phyloP scores from a whole-genome alignment of 331 rosid genomes.

The Malus hybrid region DNA sequence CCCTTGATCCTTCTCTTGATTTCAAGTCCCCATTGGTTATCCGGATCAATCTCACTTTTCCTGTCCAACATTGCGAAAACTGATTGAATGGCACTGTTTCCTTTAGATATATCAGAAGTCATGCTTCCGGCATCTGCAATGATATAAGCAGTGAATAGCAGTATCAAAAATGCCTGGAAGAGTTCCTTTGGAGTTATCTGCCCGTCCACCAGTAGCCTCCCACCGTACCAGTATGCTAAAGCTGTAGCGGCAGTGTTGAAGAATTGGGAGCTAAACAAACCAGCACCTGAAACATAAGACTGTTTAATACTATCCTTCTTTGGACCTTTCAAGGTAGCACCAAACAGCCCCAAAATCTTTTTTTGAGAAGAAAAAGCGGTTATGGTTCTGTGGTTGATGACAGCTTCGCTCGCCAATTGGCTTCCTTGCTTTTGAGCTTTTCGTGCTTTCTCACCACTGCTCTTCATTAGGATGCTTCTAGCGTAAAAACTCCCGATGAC shows the following conservation, averaged over 20 bases:
- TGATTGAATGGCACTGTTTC: slow-evolving; percentile 68
- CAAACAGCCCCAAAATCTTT: slow-evolving; percentile 62
- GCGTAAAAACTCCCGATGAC: slow-evolving; percentile 87
- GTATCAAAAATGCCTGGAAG: slow-evolving; percentile 76
- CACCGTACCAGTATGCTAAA: slow-evolving; percentile 88
- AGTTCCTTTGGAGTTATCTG: slow-evolving; percentile 51
- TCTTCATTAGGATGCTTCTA: slow-evolving; percentile 74
- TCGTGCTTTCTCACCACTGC: slow-evolving; percentile 58
- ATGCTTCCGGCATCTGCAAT: slow-evolving; percentile 94
- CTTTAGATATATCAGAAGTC: slow-evolving; percentile 81
- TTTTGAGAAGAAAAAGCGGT: slow-evolving; percentile 84
- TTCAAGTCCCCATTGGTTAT: slow-evolving; percentile 36
- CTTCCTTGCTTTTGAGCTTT: slow-evolving; percentile 84
- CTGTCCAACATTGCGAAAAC: slow-evolving; percentile 65
- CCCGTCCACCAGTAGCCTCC: slow-evolving; percentile 43
- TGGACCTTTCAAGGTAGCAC: slow-evolving; percentile 54
- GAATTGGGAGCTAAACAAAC: slow-evolving; percentile 84
- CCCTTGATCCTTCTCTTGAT: slow-evolving; percentile 51
- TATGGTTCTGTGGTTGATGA: slow-evolving; percentile 79
- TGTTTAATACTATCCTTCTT: slow-evolving; percentile 68
- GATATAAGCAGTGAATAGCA: slow-evolving; percentile 69
- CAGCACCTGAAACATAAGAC: slow-evolving; percentile 78
- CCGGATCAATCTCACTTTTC: slow-evolving; percentile 74
- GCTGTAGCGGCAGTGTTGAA: slow-evolving; percentile 83
- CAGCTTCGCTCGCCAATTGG: slow-evolving; percentile 88